Percentiles rank a stretch among this genome's conserved stretches.
phyloP scores from a whole-genome alignment of 495 filamentous ascomycete genomes.

The Tuber melanosporum region DNA sequence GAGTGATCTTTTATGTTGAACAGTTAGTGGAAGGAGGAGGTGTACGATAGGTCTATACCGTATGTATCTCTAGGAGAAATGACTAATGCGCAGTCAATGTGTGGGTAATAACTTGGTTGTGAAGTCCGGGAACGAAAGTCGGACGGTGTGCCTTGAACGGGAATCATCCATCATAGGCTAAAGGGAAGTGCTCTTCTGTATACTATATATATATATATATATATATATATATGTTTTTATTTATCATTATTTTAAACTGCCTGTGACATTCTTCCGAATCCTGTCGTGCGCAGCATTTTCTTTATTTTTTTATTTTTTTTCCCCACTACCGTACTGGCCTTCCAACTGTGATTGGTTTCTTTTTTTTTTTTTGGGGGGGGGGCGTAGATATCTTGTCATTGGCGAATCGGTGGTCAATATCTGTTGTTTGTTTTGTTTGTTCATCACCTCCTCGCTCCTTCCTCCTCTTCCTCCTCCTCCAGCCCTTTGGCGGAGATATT shows the following conservation, averaged over 20 bases:
- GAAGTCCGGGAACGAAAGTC: neutral
- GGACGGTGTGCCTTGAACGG: neutral
- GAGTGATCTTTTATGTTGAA: neutral
- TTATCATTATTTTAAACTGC: neutral
- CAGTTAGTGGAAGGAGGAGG: neutral
- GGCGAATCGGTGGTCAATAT: no score
- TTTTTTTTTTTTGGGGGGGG: no score
- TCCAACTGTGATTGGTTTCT: no score
- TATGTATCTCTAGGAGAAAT: neutral
- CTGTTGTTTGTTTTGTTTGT: no score
- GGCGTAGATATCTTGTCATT: no score
- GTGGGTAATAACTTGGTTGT: neutral
- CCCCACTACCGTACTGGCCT: no score
- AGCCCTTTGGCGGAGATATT: no score
- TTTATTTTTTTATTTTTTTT: no score
- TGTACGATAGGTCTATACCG: neutral
- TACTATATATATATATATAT: no score
- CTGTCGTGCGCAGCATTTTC: neutral
- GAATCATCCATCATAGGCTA: neutral
- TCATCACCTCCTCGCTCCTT: no score
- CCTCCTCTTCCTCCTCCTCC: no score
- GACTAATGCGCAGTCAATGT: neutral
- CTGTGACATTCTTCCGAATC: neutral
- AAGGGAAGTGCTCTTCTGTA: neutral
- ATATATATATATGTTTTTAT: neutral